Evolutionary conservation across 345 rosid species (phyloP).

Genomic region (Citrus maxima): DNA sequence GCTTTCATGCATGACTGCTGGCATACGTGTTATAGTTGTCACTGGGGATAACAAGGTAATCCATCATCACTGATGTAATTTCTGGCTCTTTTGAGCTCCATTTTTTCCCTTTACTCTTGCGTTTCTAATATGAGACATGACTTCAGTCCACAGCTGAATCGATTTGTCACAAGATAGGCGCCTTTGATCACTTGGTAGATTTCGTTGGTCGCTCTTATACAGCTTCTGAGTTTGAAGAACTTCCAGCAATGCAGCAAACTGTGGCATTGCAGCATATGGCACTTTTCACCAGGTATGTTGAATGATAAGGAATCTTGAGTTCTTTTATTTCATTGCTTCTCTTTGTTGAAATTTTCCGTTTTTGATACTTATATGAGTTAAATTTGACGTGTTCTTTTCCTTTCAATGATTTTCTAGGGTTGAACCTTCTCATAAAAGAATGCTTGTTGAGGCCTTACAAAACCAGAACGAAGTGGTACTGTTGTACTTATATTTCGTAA

Average conservation of each 20-base stretch:
- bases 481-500: conserved; percentile 9
- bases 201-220: conserved; percentile 83
- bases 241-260: conserved; percentile 85
- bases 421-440: conserved; percentile 96
- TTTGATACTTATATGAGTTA: conserved; percentile 5
- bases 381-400: conserved; percentile 9
- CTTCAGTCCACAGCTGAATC: conserved; percentile 97
- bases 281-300: conserved; percentile 73
- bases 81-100: conserved; percentile 1
- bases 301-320: background rate
- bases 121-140: conserved; percentile 25
- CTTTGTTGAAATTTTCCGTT: conserved; percentile 1
- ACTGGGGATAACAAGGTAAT: conserved; percentile 98
- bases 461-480: conserved; percentile 98
- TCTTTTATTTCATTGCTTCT: background rate
- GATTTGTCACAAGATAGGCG: conserved; percentile 89
- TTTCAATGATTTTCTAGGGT: conserved; percentile 51
- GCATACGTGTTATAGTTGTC: conserved; percentile 98
- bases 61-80: conserved; percentile 6
- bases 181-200: conserved; percentile 85
- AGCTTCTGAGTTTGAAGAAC: conserved; percentile 94
- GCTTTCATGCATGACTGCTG: conserved; percentile 97
- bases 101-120: conserved; percentile 11
- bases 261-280: conserved; percentile 86
- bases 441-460: conserved; percentile 97